These are phyloP conservation scores for Cydonia oblonga DNA, from an alignment of 331 rosid species.

Conservation along the genomic window DNA sequence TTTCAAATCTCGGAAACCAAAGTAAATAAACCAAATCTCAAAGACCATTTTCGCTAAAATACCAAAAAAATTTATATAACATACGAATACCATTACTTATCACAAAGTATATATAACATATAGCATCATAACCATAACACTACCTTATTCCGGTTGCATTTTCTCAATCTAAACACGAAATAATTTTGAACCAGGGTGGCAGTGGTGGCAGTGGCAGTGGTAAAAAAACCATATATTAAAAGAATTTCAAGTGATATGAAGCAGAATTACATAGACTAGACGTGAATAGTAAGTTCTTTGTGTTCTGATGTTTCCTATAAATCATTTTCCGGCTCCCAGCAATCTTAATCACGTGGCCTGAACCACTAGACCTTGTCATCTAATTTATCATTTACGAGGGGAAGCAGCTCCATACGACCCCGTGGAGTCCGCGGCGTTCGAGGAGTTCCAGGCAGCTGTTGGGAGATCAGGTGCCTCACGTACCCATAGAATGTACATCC, in stretches of 20 bases:
- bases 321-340: constrained; percentile 12
- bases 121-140: too few species aligned
- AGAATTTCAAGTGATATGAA: constrained; percentile 17
- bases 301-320: constrained; percentile 24
- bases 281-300: constrained; percentile 12
- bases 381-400: constrained; percentile 91
- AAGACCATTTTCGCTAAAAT: too few species aligned
- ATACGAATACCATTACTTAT: too few species aligned
- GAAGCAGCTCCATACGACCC: constrained; percentile 67
- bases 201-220: too few species aligned
- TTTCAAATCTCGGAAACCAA: too few species aligned
- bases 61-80: too few species aligned
- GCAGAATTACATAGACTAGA: constrained; percentile 26
- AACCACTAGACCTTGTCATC: constrained; percentile 57
- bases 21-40: too few species aligned
- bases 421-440: constrained; percentile 73
- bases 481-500: constrained; percentile 96
- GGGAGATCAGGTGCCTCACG: constrained; percentile 68
- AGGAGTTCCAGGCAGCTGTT: constrained; percentile 63
- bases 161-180: too few species aligned
- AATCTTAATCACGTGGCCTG: constrained; percentile 14
- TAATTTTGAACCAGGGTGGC: too few species aligned
- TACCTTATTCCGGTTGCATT: too few species aligned
- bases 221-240: constrained; percentile 9
- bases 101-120: too few species aligned